Evolutionary conservation across 139 green algal genomes (phyloP).

Genomic region (Diplosphaera chodatii): DNA sequence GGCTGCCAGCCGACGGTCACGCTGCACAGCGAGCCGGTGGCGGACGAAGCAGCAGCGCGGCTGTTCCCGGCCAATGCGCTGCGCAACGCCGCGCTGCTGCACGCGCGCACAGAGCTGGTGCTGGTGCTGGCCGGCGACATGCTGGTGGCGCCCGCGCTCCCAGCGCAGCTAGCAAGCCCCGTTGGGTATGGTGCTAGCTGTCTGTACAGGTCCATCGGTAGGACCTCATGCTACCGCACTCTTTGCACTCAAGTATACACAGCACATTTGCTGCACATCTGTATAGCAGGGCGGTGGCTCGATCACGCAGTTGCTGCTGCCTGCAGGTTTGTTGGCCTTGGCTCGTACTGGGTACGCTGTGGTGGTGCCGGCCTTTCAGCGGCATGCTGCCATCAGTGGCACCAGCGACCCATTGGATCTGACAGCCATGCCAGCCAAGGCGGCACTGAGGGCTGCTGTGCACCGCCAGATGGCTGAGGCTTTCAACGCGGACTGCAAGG

Average conservation of each 20-base stretch:
- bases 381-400: too few species aligned
- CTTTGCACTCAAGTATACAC: background rate
- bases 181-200: too few species aligned
- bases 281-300: too few species aligned
- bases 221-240: too few species aligned
- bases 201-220: too few species aligned
- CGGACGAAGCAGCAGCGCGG: too few species aligned
- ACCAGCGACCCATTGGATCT: too few species aligned
- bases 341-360: background rate
- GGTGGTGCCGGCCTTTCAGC: constrained; percentile 21
- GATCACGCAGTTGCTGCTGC: too few species aligned
- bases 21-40: background rate
- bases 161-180: background rate
- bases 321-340: background rate
- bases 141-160: constrained; percentile 6
- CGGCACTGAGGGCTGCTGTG: background rate
- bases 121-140: constrained; percentile 34
- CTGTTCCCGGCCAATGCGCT: constrained; percentile 25
- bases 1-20: background rate
- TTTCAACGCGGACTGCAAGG: constrained; percentile 18
- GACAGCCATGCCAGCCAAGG: too few species aligned
- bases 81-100: constrained; percentile 29
- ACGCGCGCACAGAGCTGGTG: constrained; percentile 16
- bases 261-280: background rate
- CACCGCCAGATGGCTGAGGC: too few species aligned